A percentile compares a stretch with the other conserved stretches of the same genome.
These are phyloP conservation scores for Penicillium thymicola DNA, from an alignment of 2,329 filamentous ascomycete genomes.

Conservation along the genomic window DNA sequence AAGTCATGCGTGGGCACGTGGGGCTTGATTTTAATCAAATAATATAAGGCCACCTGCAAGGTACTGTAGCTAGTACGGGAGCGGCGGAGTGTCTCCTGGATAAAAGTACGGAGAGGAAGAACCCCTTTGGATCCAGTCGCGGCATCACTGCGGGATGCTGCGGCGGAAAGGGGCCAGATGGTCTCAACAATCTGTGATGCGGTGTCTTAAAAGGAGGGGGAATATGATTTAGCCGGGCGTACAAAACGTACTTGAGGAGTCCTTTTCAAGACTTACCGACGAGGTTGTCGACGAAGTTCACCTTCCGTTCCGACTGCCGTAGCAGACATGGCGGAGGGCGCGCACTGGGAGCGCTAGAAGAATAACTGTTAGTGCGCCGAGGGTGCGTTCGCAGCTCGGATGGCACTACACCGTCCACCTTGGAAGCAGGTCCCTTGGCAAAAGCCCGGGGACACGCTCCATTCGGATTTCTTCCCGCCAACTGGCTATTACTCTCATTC, in stretches of 20 bases:
- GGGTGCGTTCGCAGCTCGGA: slow-evolving; percentile 50
- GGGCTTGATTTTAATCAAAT: slow-evolving; percentile 88
- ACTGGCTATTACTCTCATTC: slow-evolving; percentile 33
- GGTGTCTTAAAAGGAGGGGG: slow-evolving; percentile 63
- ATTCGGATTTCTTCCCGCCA: slow-evolving; percentile 24
- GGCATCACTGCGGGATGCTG: slow-evolving; percentile 69
- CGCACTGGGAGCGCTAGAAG: slow-evolving; percentile 47
- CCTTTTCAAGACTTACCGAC: slow-evolving; percentile 72
- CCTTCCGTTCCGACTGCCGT: slow-evolving; percentile 86
- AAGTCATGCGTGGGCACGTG: slow-evolving; percentile 81
- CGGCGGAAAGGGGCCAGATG: slow-evolving; percentile 90
- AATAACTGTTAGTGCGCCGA: slow-evolving; percentile 52
- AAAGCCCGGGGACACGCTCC: slow-evolving; percentile 26
- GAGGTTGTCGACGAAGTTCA: slow-evolving; percentile 92
- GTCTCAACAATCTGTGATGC: slow-evolving; percentile 95
- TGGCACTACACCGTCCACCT: slow-evolving; percentile 36
- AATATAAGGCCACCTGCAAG: slow-evolving; percentile 93
- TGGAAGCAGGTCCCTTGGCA: slow-evolving; percentile 28
- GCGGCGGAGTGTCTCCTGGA: slow-evolving; percentile 91
- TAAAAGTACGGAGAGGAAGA: slow-evolving; percentile 88
- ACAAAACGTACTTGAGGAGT: slow-evolving; percentile 32
- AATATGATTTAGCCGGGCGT: slow-evolving; percentile 25
- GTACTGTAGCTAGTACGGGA: slow-evolving; percentile 98
- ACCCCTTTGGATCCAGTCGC: slow-evolving; percentile 67
- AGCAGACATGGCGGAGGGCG: slow-evolving; percentile 71